A percentile compares a stretch with the other conserved stretches of the same genome.
These are phyloP conservation scores for Quercus agrifolia DNA, from an alignment of 306 rosid species.

Conservation along the genomic window DNA sequence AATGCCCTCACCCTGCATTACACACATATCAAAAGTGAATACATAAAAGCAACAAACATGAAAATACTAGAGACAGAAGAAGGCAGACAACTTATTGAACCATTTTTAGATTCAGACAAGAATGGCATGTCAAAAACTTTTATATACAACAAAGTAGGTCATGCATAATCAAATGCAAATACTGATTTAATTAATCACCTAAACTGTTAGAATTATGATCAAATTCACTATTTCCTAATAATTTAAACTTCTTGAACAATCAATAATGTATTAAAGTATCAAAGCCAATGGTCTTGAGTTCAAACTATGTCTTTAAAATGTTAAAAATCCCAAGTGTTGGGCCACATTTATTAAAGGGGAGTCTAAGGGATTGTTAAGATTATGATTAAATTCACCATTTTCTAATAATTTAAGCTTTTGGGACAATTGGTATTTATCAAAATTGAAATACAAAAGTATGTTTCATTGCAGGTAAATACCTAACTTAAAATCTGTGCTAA, in stretches of 20 bases:
- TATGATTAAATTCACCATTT: too few relatives aligned
- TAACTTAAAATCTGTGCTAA: neutral
- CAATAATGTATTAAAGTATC: too few relatives aligned
- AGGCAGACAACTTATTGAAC: neutral
- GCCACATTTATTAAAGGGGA: too few relatives aligned
- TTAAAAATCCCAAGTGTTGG: too few relatives aligned
- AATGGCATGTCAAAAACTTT: neutral
- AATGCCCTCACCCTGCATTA: conserved; percentile 54
- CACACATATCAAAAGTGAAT: neutral
- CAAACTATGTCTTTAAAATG: neutral
- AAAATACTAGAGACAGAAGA: neutral
- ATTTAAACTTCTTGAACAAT: too few relatives aligned
- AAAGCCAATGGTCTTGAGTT: too few relatives aligned
- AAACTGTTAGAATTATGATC: too few relatives aligned
- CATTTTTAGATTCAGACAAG: neutral
- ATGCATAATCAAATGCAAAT: neutral
- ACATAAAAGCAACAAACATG: neutral
- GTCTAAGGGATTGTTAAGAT: too few relatives aligned
- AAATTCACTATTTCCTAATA: too few relatives aligned
- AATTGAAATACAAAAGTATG: neutral
- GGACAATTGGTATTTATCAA: too few relatives aligned
- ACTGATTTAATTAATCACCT: neutral
- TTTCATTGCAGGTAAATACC: neutral
- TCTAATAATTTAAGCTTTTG: too few relatives aligned
- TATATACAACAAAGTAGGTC: neutral